These are phyloP conservation scores for Phialophora tarda DNA, from an alignment of 2,329 filamentous ascomycete species.

Conservation along the genomic window DNA sequence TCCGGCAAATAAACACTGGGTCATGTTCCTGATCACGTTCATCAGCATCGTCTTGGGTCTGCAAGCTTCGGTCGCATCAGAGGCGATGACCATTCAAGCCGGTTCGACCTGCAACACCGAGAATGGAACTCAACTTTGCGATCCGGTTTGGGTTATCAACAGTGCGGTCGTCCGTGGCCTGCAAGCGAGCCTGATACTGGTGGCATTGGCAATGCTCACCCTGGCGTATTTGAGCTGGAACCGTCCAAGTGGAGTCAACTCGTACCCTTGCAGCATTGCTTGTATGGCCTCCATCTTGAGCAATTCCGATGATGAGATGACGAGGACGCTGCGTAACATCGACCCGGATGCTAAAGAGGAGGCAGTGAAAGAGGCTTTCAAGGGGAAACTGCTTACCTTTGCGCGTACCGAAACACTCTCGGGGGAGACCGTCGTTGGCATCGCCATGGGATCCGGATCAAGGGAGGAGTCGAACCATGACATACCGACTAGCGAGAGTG, in stretches of 20 bases:
- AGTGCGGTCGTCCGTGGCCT: constrained; percentile 21
- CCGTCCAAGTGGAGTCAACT: constrained; percentile 16
- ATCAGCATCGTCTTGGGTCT: constrained; percentile 14
- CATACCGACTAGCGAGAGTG: background rate
- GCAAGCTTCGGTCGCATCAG: constrained; percentile 17
- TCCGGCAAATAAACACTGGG: constrained; percentile 20
- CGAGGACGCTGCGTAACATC: constrained; percentile 12
- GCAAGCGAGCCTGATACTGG: constrained; percentile 8
- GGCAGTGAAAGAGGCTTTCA: constrained; percentile 4
- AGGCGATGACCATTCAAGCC: constrained; percentile 24
- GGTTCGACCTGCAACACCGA: constrained; percentile 19
- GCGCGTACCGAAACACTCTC: constrained; percentile 4
- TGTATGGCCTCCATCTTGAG: constrained; percentile 22
- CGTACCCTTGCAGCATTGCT: constrained; percentile 25
- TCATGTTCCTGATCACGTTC: constrained; percentile 22
- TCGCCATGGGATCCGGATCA: background rate
- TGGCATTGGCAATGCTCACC: constrained; percentile 1
- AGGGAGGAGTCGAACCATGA: background rate
- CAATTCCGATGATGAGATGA: constrained; percentile 12
- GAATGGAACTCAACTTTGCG: constrained; percentile 16
- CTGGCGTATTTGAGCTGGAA: constrained; percentile 20
- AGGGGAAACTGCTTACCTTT: constrained; percentile 9
- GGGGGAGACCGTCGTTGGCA: constrained; percentile 2
- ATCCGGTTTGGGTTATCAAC: constrained; percentile 24
- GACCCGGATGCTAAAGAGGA: constrained; percentile 10